phyloP scores from a whole-genome alignment of 352 stramenopile genomes.

The Globisporangium yorkense region DNA sequence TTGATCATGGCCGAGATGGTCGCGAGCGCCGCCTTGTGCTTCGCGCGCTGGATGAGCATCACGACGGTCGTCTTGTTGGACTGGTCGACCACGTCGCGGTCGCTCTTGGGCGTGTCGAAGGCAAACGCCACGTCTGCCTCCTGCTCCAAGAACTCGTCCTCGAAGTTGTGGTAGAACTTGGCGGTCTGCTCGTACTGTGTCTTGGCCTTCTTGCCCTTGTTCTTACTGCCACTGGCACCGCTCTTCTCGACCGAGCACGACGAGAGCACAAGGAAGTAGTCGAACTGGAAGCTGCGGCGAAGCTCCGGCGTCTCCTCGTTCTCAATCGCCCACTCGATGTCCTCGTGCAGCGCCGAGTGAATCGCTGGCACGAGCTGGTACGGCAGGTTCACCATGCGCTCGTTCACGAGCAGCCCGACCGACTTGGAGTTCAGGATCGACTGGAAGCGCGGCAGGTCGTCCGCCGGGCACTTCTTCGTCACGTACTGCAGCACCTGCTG shows the following conservation, averaged over 20 bases:
- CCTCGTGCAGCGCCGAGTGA: conserved; percentile 74
- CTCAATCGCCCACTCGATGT: conserved; percentile 80
- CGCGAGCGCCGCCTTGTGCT: conserved; percentile 75
- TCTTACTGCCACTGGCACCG: conserved; percentile 21
- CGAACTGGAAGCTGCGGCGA: conserved; percentile 65
- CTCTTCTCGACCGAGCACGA: conserved; percentile 58
- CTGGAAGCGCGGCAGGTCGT: conserved; percentile 43
- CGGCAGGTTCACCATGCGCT: conserved; percentile 84
- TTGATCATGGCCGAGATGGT: conserved; percentile 83
- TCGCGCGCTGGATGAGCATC: conserved; percentile 70
- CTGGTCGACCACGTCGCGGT: conserved; percentile 55
- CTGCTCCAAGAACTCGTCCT: conserved; percentile 82
- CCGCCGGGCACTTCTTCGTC: conserved; percentile 60
- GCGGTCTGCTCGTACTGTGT: conserved; percentile 52
- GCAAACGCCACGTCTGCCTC: conserved; percentile 62
- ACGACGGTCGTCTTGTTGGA: conserved; percentile 65
- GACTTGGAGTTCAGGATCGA: conserved; percentile 50
- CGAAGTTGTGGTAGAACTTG: conserved; percentile 84
- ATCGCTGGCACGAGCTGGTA: conserved; percentile 80
- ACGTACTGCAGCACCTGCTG: conserved; percentile 77
- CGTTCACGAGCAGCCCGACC: conserved; percentile 71
- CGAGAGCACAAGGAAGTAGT: conserved; percentile 79
- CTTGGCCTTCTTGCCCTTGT: conserved; percentile 72
- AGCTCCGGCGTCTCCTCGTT: conserved; percentile 65
- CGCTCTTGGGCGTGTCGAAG: conserved; percentile 64